These are phyloP conservation scores for Aspergillus biplanus DNA, from an alignment of 495 filamentous ascomycete genomes.

Conservation along the genomic window DNA sequence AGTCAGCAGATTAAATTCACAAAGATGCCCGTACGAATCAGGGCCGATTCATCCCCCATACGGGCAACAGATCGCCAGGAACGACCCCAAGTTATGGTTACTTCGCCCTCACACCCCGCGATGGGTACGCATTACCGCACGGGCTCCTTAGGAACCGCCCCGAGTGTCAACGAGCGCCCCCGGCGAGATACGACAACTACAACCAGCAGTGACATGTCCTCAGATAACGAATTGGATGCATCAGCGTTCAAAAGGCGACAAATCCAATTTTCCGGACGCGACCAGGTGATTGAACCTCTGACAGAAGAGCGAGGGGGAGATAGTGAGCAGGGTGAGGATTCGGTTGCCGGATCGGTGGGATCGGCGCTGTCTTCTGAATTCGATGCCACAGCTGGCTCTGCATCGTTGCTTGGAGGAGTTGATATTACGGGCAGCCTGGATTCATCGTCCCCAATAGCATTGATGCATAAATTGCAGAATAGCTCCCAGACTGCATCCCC, in stretches of 20 bases:
- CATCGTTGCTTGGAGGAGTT: constrained; percentile 58
- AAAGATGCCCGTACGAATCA: constrained; percentile 87
- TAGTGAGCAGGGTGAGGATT: constrained; percentile 62
- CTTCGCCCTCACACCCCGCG: constrained; percentile 56
- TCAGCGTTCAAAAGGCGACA: constrained; percentile 65
- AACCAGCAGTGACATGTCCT: constrained; percentile 90
- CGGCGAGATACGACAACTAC: constrained; percentile 86
- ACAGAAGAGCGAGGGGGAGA: constrained; percentile 63
- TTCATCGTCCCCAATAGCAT: constrained; percentile 47
- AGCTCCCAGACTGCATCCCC: constrained; percentile 53
- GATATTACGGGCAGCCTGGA: constrained; percentile 47
- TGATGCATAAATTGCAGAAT: constrained; percentile 50
- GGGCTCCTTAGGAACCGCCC: constrained; percentile 76
- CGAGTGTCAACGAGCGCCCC: constrained; percentile 67
- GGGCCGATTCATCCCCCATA: constrained; percentile 86
- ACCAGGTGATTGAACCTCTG: constrained; percentile 61
- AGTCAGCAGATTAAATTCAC: constrained; percentile 89
- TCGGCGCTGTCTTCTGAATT: constrained; percentile 71
- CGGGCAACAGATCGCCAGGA: constrained; percentile 57
- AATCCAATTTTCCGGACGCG: constrained; percentile 52
- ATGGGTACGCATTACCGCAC: constrained; percentile 58
- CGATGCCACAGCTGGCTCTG: constrained; percentile 65
- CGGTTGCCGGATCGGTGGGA: constrained; percentile 65
- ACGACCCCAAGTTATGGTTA: constrained; percentile 57
- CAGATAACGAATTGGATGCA: constrained; percentile 81